Conservation (phyloP, 1,284 basidiomycete genomes). For the Rhodotorula sp. region DNA sequence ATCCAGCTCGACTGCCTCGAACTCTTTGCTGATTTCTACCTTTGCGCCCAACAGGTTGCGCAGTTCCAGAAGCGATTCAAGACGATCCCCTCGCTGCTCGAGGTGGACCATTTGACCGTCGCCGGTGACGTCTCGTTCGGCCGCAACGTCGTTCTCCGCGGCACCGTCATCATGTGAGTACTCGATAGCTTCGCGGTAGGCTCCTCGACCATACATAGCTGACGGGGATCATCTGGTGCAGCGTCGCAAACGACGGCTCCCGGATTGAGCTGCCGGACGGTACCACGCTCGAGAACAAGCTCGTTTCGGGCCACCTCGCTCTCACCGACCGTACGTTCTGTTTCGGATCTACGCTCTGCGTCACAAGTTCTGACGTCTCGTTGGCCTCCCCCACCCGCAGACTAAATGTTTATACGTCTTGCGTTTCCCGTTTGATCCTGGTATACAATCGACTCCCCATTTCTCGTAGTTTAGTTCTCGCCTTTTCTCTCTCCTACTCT, state of each 20-base stretch:
- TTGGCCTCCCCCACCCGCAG: not conserved
- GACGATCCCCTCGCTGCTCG: slow-evolving; percentile 85
- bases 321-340: not conserved
- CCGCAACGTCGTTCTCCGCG: slow-evolving; percentile 67
- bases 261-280: slow-evolving; percentile 95
- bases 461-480: not conserved
- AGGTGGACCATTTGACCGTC: slow-evolving; percentile 86
- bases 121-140: slow-evolving; percentile 96
- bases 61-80: slow-evolving; percentile 98
- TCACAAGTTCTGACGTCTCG: not conserved
- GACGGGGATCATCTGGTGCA: not conserved
- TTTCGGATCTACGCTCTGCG: not conserved
- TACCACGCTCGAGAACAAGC: slow-evolving; percentile 84
- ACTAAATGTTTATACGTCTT: not conserved
- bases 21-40: no score
- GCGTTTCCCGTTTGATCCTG: not conserved
- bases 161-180: slow-evolving; percentile 50
- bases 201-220: slow-evolving; percentile 45
- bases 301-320: slow-evolving; percentile 46
- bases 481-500: not conserved
- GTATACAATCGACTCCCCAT: no score
- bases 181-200: not conserved
- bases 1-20: no score
- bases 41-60: slow-evolving; percentile 50
- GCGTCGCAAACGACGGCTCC: slow-evolving; percentile 86